phyloP scores from a whole-genome alignment of 2,329 filamentous ascomycete genomes.

The Diaporthe australafricana region DNA sequence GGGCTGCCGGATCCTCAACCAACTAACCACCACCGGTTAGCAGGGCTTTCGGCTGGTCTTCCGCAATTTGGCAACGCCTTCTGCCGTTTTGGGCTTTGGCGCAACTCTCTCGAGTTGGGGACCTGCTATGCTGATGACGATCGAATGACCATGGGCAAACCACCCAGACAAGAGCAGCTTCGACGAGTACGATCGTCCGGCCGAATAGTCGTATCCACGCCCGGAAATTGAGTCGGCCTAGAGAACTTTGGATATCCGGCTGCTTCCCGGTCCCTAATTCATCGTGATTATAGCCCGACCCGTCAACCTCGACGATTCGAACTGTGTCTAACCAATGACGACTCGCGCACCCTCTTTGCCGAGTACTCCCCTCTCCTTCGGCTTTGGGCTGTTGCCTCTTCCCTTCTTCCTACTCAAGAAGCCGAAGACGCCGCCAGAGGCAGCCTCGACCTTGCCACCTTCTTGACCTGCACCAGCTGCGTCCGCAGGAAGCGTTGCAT shows the following conservation, averaged over 20 bases:
- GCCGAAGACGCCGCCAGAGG: slow-evolving; percentile 86
- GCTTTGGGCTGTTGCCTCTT: slow-evolving; percentile 90
- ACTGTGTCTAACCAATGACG: slow-evolving; percentile 69
- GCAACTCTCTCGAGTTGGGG: neutral
- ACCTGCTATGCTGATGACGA: neutral
- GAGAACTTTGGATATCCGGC: neutral
- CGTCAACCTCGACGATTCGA: slow-evolving; percentile 7
- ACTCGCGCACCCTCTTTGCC: slow-evolving; percentile 94
- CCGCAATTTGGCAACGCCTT: neutral
- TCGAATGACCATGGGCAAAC: neutral
- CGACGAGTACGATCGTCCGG: neutral
- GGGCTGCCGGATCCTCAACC: neutral
- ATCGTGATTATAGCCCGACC: neutral
- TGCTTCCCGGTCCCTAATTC: neutral
- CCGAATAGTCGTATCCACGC: neutral
- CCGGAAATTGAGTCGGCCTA: neutral
- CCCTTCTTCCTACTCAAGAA: slow-evolving; percentile 93
- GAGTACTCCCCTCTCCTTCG: slow-evolving; percentile 90
- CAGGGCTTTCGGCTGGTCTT: neutral
- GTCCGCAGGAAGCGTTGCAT: slow-evolving; percentile 78
- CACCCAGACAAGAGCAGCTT: neutral
- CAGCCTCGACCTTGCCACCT: slow-evolving; percentile 64
- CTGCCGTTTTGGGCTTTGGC: slow-evolving; percentile 1
- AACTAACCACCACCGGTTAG: neutral
- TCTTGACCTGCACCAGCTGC: slow-evolving; percentile 62